Percentiles rank a stretch among this genome's conserved stretches.
These are phyloP conservation scores for Tagetes patula DNA, from an alignment of 129 eudicot genomes.

Conservation along the genomic window DNA sequence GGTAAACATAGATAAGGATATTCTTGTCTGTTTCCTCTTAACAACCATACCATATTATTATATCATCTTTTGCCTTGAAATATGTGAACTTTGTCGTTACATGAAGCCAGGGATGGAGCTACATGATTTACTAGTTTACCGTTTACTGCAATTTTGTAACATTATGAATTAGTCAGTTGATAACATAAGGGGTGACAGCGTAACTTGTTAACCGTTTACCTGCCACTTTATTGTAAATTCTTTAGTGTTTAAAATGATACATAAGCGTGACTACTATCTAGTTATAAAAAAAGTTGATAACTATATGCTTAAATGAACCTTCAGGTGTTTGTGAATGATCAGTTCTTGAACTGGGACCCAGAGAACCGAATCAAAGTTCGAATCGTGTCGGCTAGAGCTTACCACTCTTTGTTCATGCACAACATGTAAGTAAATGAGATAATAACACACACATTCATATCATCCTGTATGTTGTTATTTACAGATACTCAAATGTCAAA, in stretches of 20 bases:
- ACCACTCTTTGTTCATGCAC: constrained; percentile 96
- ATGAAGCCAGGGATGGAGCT: constrained; percentile 6
- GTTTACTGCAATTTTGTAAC: neutral
- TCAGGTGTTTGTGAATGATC: constrained; percentile 94
- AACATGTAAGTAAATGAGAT: constrained; percentile 74
- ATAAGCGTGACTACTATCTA: too few relatives aligned
- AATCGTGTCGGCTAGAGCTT: constrained; percentile 97
- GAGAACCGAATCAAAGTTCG: constrained; percentile 92
- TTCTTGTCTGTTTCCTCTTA: constrained; percentile 31
- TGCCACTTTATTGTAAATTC: too few relatives aligned
- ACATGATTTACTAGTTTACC: neutral
- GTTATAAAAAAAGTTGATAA: neutral
- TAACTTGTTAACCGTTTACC: too few relatives aligned
- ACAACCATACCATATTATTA: constrained; percentile 26
- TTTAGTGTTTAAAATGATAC: too few relatives aligned
- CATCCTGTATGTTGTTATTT: constrained; percentile 25
- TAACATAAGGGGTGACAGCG: too few relatives aligned
- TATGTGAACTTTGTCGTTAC: constrained; percentile 30
- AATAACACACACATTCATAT: neutral
- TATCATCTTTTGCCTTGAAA: constrained; percentile 35
- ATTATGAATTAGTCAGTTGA: too few relatives aligned
- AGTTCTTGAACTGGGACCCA: constrained; percentile 96
- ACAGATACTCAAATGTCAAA: constrained; percentile 37
- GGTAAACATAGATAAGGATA: constrained; percentile 31
- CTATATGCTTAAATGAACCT: constrained; percentile 14